Evolutionary conservation across 768 basidiomycete species (phyloP), one percentile per base, ranked within the genome.

Genomic region (Xerocomus spinulosus): DNA sequence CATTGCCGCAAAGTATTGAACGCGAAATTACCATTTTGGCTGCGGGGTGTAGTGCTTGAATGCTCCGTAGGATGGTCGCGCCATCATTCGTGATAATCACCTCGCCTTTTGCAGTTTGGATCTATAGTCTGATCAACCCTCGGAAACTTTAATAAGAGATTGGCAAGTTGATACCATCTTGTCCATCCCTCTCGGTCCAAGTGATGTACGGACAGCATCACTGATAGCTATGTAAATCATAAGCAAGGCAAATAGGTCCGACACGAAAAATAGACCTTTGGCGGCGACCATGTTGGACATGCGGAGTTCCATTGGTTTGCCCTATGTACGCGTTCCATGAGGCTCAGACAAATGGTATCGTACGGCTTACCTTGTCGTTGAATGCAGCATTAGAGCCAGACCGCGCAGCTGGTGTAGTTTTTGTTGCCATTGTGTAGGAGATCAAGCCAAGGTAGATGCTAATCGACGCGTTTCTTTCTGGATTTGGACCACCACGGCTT

Each of bases 61-160:
- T 89, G 55, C 84, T 92, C 65, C 92, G 91, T 46, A 99, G 73
- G 56, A 99, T 99, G 10, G 96, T 99, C 7, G 96, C 96, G 17
- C 96, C 96, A 70, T 99, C 96, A 67, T 99, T 99, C 9, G 96
- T 98, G 57, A 99, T 90, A 59, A 98, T 87, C 15, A 95, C 92
- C 67, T 99, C 95, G 52, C 94, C 94, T 68, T 92, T 92, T 8
- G 90, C 72, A 6, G 93, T 96, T 81, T 93, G 92, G 63, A 97
- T 97, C 95, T 96, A 50, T 1, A 21, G 9, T 28, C 36, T 51
- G 29, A 40, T 61, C 38, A 61, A 43, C 44, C 48, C 36, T 40
- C 35, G 20, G 32, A 42, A 20, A 34, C n/a, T n/a, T 34, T 32
- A n/a, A 24, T 32, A 32, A 49, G 33, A 57, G 58, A 60, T 57